Evolutionary conservation across 768 basidiomycete species (phyloP).

Genomic region (Lactarius sanguifluus): DNA sequence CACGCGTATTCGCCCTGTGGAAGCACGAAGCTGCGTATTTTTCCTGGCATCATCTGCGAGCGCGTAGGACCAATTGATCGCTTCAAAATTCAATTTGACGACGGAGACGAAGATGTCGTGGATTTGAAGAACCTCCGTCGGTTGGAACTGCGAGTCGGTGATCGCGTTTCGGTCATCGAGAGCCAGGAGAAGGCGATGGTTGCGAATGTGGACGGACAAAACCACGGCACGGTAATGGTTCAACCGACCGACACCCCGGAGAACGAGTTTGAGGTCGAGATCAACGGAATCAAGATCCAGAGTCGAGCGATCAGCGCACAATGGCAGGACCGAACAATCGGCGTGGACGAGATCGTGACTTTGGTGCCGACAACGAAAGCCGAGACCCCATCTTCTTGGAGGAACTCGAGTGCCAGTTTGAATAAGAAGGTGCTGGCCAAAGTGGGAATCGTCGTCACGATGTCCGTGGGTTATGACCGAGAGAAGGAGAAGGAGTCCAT

Average conservation of each 20-base stretch:
- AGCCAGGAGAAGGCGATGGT: constrained; percentile 35
- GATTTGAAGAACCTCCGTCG: constrained; percentile 53
- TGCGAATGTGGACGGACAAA: constrained; percentile 37
- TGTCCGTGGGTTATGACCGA: constrained; percentile 41
- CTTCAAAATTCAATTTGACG: constrained; percentile 67
- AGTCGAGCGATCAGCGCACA: constrained; percentile 47
- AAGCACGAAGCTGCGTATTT: constrained; percentile 59
- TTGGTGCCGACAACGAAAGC: constrained; percentile 39
- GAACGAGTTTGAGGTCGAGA: constrained; percentile 41
- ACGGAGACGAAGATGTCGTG: constrained; percentile 49
- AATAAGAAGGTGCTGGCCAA: constrained; percentile 38
- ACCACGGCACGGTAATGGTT: constrained; percentile 26
- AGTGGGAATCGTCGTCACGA: constrained; percentile 61
- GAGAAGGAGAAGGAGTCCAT: constrained; percentile 46
- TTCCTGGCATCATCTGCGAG: constrained; percentile 54
- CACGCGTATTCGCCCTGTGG: constrained; percentile 74
- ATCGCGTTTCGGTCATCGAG: constrained; percentile 49
- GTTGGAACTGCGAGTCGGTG: constrained; percentile 51
- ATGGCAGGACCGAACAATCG: constrained; percentile 57
- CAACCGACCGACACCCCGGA: constrained; percentile 34
- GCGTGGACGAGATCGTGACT: constrained; percentile 45
- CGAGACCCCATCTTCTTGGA: constrained; percentile 51
- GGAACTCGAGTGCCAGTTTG: constrained; percentile 42
- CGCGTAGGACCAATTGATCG: constrained; percentile 33
- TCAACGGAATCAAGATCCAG: constrained; percentile 50